Percentiles rank a stretch among this genome's conserved stretches.
Evolutionary conservation across 208 protist species (phyloP).

Genomic region (Crithidia mellificae): DNA sequence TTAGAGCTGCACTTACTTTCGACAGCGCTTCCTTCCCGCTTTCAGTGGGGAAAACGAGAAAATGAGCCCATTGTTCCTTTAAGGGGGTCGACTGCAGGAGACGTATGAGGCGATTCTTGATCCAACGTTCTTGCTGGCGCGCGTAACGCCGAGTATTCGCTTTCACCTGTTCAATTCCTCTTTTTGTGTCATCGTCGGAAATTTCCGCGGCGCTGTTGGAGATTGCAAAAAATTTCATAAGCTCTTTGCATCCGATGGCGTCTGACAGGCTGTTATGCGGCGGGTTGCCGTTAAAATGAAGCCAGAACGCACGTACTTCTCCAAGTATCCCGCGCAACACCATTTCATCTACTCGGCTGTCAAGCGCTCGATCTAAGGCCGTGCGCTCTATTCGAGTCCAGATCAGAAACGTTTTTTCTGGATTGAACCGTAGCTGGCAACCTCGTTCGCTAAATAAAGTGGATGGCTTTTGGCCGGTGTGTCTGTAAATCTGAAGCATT

Average conservation of each 20-base stretch:
- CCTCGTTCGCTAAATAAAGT: slow-evolving; percentile 36
- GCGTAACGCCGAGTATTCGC: slow-evolving; percentile 78
- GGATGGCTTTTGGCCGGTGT: slow-evolving; percentile 56
- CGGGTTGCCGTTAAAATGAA: slow-evolving; percentile 6
- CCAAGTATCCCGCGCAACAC: slow-evolving; percentile 61
- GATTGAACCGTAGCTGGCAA: slow-evolving; percentile 46
- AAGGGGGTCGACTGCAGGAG: slow-evolving; percentile 34
- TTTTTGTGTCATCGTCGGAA: slow-evolving; percentile 9
- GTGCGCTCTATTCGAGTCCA: slow-evolving; percentile 53
- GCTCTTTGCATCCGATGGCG: slow-evolving; percentile 86
- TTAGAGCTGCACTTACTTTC: neutral
- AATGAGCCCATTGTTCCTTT: slow-evolving; percentile 17
- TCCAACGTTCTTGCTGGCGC: slow-evolving; percentile 76
- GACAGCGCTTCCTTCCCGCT: neutral
- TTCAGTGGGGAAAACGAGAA: slow-evolving; percentile 15
- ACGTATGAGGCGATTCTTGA: slow-evolving; percentile 71
- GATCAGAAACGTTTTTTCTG: slow-evolving; percentile 54
- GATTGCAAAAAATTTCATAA: slow-evolving; percentile 30
- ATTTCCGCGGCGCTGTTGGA: neutral
- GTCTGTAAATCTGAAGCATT: slow-evolving; percentile 74
- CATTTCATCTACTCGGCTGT: slow-evolving; percentile 84
- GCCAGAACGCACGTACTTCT: slow-evolving; percentile 52
- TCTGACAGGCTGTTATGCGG: slow-evolving; percentile 37
- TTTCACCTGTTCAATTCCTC: slow-evolving; percentile 62
- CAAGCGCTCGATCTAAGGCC: slow-evolving; percentile 46